A percentile compares a stretch with the other conserved stretches of the same genome.
Conservation (phyloP, 1,284 basidiomycete genomes). For the Papiliotrema fonsecae region DNA sequence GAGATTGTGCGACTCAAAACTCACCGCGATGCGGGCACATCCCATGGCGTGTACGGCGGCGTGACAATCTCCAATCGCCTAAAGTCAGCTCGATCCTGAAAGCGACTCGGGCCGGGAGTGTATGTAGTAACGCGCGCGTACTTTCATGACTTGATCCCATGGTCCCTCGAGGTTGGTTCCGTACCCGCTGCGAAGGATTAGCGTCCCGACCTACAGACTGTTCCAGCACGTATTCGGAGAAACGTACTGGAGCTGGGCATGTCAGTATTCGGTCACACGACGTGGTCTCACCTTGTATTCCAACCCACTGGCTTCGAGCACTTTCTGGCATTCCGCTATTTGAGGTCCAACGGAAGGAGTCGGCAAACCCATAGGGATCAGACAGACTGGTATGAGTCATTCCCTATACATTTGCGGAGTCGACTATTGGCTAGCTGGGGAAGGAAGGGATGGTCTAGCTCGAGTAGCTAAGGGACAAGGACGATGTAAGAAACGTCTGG, state of each 20-base stretch:
- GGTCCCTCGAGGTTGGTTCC: constrained; percentile 86
- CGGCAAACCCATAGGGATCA: constrained; percentile 48
- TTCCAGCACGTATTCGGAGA: too few relatives aligned
- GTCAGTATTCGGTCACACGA: neutral
- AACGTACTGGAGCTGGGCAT: constrained; percentile 54
- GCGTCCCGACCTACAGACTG: too few relatives aligned
- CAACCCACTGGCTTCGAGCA: constrained; percentile 74
- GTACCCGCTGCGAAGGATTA: constrained; percentile 64
- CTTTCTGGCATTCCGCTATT: constrained; percentile 60
- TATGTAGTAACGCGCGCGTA: too few relatives aligned
- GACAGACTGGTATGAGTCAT: constrained; percentile 35
- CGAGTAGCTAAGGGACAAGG: neutral
- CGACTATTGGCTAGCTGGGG: neutral
- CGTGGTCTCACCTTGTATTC: constrained; percentile 61
- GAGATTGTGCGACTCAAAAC: constrained; percentile 3
- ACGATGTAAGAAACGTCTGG: too few relatives aligned
- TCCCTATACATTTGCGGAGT: too few relatives aligned
- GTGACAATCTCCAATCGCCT: constrained; percentile 66
- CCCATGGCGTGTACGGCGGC: constrained; percentile 69
- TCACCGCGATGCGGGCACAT: constrained; percentile 39
- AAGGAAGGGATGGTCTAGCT: neutral
- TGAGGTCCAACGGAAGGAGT: constrained; percentile 47
- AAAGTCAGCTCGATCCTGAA: neutral
- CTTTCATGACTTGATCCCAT: constrained; percentile 64
- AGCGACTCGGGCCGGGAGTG: neutral